Percentiles rank a stretch among this genome's conserved stretches.
Evolutionary conservation across 2,329 filamentous ascomycete genomes (phyloP).

Genomic region (Pseudohalonectria lignicola): DNA sequence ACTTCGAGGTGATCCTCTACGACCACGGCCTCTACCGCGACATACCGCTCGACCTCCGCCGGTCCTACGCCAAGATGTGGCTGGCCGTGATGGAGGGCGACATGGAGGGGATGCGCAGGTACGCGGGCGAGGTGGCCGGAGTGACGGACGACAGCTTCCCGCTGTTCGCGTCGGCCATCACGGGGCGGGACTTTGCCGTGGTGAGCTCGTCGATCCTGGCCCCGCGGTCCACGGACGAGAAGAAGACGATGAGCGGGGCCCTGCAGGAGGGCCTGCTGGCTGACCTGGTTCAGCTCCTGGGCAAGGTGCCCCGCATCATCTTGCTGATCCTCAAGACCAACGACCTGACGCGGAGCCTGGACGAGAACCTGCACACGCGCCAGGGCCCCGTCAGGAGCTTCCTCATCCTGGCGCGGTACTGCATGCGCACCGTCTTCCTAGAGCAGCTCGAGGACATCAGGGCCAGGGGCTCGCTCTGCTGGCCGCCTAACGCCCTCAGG

Average conservation of each 20-base stretch:
- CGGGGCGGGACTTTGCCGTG: slow-evolving; percentile 78
- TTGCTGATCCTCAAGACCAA: slow-evolving; percentile 96
- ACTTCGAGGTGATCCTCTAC: slow-evolving; percentile 94
- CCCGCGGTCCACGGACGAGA: slow-evolving; percentile 62
- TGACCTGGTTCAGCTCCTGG: slow-evolving; percentile 78
- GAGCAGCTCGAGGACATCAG: slow-evolving; percentile 51
- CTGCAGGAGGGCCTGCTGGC: slow-evolving; percentile 81
- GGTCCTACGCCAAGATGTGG: slow-evolving; percentile 95
- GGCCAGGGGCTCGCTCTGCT: slow-evolving; percentile 40
- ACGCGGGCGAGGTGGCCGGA: slow-evolving; percentile 80
- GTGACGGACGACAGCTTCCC: slow-evolving; percentile 86
- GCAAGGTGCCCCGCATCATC: slow-evolving; percentile 83
- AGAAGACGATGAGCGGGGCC: slow-evolving; percentile 73
- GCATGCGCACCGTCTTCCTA: slow-evolving; percentile 52
- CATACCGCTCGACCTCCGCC: slow-evolving; percentile 66
- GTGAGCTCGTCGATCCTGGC: slow-evolving; percentile 36
- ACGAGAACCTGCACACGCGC: slow-evolving; percentile 76
- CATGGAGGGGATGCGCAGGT: slow-evolving; percentile 74
- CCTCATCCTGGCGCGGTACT: slow-evolving; percentile 59
- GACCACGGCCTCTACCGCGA: slow-evolving; percentile 95
- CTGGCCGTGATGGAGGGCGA: slow-evolving; percentile 89
- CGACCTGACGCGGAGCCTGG: slow-evolving; percentile 84
- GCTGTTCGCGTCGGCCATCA: slow-evolving; percentile 92
- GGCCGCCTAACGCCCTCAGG: slow-evolving; percentile 43
- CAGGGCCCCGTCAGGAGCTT: slow-evolving; percentile 55